Evolutionary conservation across 2,329 filamentous ascomycete genomes (phyloP), one percentile per base, ranked within the genome.

Genomic region (Bipolaris cookei): DNA sequence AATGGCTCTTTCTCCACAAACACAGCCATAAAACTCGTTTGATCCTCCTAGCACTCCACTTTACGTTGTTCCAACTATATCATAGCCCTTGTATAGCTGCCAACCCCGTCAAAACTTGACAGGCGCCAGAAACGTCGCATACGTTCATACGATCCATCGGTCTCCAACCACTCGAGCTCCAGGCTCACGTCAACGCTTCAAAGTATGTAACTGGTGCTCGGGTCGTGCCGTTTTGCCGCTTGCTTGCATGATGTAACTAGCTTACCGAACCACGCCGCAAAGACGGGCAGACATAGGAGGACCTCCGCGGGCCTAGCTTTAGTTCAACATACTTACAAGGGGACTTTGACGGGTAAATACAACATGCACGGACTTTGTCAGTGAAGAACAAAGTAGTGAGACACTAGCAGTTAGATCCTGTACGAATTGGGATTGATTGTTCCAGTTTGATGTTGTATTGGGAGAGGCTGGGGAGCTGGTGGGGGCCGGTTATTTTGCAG

Each of bases 191-290:
- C 25, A 34, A 21, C 14, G 11, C 39, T 25, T 21, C n/a, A 13
- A 43, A 14, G 4, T 20, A 51, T 10, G 8, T 20, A 44, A 30
- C 30, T 14, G 16, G 21, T 18, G 25, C 20, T 43, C 49, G 49
- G 39, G 34, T 51, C 49, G 39, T 34, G 39, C 49, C 49, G 49
- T 10, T 13, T 44, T 18, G 20, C 39, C 49, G 39, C 39, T 28
- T 35, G 39, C 30, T 16, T 16, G 11, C 25, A 20, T 34, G 35
- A 11, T 32, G 25, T 6, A 42, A 34, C 6, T 37, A 50, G 25
- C 37, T 16, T 8, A 11, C 32, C 34, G 25, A 23, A 47, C 58
- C 38, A 55, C 51, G 55, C 55, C 51, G 51, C 35, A 49, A 10
- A 8, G 16, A 32, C 48, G 47, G 49, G 51, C 58, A 55, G 58